A percentile compares a stretch with the other conserved stretches of the same genome.
phyloP scores from a whole-genome alignment of 2,329 filamentous ascomycete genomes.

The Dothistroma septosporum region DNA sequence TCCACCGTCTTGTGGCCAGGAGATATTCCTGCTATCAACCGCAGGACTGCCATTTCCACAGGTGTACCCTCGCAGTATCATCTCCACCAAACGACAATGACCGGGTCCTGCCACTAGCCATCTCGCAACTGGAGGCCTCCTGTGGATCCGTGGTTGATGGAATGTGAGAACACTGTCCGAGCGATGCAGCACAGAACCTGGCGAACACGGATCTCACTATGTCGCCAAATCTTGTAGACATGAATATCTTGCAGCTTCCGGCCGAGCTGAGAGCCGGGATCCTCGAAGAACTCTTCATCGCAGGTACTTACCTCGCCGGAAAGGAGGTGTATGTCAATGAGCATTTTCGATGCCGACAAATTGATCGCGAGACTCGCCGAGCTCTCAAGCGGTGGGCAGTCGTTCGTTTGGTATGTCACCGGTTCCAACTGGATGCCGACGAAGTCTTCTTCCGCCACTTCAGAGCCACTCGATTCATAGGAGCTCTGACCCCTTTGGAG shows the following conservation, averaged over 20 bases:
- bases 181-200: no score
- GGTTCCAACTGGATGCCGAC: not conserved
- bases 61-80: no score
- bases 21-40: no score
- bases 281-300: not conserved
- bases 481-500: not conserved
- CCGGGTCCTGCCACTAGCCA: no score
- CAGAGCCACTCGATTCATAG: not conserved
- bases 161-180: no score
- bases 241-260: not conserved
- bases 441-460: slow-evolving; percentile 2
- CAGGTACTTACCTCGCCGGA: not conserved
- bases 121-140: no score
- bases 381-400: not conserved
- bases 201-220: not conserved
- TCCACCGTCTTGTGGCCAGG: no score
- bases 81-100: no score
- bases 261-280: not conserved
- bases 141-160: no score
- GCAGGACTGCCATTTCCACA: no score
- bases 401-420: not conserved
- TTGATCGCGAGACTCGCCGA: not conserved
- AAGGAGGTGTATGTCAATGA: not conserved
- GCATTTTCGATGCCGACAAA: not conserved
- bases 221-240: not conserved